phyloP scores from a whole-genome alignment of 352 stramenopile genomes.

The Globisporangium camurandrum region DNA sequence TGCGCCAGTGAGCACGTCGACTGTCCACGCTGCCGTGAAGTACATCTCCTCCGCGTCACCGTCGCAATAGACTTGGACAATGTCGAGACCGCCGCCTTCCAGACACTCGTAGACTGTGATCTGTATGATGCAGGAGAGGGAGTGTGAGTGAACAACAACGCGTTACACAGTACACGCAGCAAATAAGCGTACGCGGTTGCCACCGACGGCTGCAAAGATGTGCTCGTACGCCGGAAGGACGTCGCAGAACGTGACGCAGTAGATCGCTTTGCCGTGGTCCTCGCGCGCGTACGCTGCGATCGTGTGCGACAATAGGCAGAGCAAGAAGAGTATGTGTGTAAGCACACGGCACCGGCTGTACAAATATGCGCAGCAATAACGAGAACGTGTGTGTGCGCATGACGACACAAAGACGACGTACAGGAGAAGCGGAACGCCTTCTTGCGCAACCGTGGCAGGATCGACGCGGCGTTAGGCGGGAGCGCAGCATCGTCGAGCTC shows the following conservation, averaged over 20 bases:
- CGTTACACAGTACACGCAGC: background rate
- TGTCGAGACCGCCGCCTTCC: constrained; percentile 61
- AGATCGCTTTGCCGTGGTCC: constrained; percentile 71
- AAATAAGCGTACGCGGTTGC: constrained; percentile 43
- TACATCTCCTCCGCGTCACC: constrained; percentile 76
- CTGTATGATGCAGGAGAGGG: constrained; percentile 13
- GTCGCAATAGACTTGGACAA: constrained; percentile 75
- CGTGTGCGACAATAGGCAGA: background rate
- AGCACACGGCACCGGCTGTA: too few species aligned
- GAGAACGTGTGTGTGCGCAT: background rate
- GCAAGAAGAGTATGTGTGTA: background rate
- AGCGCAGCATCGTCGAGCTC: constrained; percentile 6
- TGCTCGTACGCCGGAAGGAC: constrained; percentile 57
- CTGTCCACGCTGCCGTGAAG: constrained; percentile 71
- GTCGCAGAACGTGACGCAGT: constrained; percentile 70
- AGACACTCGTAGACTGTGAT: constrained; percentile 75
- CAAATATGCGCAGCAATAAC: too few species aligned
- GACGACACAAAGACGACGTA: background rate
- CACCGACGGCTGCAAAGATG: constrained; percentile 63
- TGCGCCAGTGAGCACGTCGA: constrained; percentile 57
- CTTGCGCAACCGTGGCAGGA: constrained; percentile 15
- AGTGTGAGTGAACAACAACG: too few species aligned
- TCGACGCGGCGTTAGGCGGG: constrained; percentile 12
- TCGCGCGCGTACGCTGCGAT: constrained; percentile 66
- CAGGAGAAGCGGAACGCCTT: constrained; percentile 17